Conservation (phyloP, 495 filamentous ascomycete species). For the Penicillium roqueforti region DNA sequence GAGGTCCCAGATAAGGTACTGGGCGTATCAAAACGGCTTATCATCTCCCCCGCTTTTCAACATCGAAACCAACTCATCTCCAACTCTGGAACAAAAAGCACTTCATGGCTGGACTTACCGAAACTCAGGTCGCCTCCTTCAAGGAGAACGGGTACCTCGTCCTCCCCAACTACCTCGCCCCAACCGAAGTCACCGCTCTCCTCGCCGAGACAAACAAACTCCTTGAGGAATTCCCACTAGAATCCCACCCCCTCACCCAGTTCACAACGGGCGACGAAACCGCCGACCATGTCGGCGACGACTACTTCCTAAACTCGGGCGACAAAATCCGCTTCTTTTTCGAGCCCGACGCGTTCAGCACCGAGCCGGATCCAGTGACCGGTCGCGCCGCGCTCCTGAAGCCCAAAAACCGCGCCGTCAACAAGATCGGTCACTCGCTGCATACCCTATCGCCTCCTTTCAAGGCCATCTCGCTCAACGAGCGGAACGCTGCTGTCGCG, state of each 20-base stretch:
- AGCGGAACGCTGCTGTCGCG: constrained; percentile 62
- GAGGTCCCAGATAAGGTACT: background rate
- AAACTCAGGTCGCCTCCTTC: constrained; percentile 68
- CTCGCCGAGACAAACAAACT: constrained; percentile 68
- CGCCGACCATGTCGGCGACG: constrained; percentile 75
- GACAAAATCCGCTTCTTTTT: constrained; percentile 98
- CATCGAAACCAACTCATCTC: background rate
- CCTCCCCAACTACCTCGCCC: constrained; percentile 70
- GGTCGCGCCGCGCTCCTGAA: constrained; percentile 54
- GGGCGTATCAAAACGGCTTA: constrained; percentile 4
- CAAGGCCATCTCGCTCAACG: constrained; percentile 51
- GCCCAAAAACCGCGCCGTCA: constrained; percentile 78
- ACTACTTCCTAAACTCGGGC: constrained; percentile 84
- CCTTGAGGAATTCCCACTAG: constrained; percentile 69
- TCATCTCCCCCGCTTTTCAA: constrained; percentile 9
- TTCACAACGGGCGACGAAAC: constrained; percentile 72
- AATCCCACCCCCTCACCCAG: constrained; percentile 82
- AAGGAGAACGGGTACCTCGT: constrained; percentile 83
- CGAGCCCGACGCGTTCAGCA: constrained; percentile 63
- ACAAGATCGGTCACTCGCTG: constrained; percentile 94
- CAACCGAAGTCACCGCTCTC: constrained; percentile 59
- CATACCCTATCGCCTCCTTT: constrained; percentile 74
- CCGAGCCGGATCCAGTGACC: constrained; percentile 35
- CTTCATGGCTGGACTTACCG: constrained; percentile 56
- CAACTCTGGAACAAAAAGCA: background rate